A percentile compares a stretch with the other conserved stretches of the same genome.
These are phyloP conservation scores for Aaosphaeria pasadenensis DNA, from an alignment of 2,329 filamentous ascomycete genomes.

Conservation along the genomic window DNA sequence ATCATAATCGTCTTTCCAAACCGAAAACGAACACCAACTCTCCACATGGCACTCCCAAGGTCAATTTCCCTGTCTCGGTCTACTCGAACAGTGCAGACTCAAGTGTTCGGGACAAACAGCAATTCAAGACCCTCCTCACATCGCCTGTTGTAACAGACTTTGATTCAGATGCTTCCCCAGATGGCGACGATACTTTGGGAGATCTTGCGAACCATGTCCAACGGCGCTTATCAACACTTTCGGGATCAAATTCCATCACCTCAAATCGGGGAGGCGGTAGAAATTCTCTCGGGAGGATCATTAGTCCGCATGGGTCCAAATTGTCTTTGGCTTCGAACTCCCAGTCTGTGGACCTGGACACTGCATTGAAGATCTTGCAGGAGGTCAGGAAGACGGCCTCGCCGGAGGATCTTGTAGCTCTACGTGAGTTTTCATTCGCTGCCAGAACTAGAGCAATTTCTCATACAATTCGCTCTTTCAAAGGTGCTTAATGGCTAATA, in stretches of 20 bases:
- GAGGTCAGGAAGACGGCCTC: slow-evolving; percentile 48
- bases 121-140: slow-evolving; percentile 26
- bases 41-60: slow-evolving; percentile 7
- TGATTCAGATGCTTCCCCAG: slow-evolving; percentile 8
- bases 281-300: slow-evolving; percentile 20
- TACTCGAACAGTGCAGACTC: slow-evolving; percentile 23
- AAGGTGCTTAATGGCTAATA: neutral
- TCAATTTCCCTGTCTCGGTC: slow-evolving; percentile 18
- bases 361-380: slow-evolving; percentile 45
- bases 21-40: slow-evolving; percentile 37
- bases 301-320: slow-evolving; percentile 21
- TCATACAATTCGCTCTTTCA: neutral
- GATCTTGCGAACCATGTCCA: slow-evolving; percentile 21
- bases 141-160: slow-evolving; percentile 25
- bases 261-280: slow-evolving; percentile 22
- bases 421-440: slow-evolving; percentile 22
- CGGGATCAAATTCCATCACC: slow-evolving; percentile 18
- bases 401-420: slow-evolving; percentile 47
- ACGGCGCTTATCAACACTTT: slow-evolving; percentile 21
- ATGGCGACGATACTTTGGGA: slow-evolving; percentile 17
- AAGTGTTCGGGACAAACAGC: slow-evolving; percentile 23
- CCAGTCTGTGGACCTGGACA: slow-evolving; percentile 40
- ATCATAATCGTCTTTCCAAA: slow-evolving; percentile 30
- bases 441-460: neutral
- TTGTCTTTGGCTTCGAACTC: slow-evolving; percentile 29